Conservation (phyloP, 1,284 basidiomycete genomes). For the Microstroma glucosiphilum region DNA sequence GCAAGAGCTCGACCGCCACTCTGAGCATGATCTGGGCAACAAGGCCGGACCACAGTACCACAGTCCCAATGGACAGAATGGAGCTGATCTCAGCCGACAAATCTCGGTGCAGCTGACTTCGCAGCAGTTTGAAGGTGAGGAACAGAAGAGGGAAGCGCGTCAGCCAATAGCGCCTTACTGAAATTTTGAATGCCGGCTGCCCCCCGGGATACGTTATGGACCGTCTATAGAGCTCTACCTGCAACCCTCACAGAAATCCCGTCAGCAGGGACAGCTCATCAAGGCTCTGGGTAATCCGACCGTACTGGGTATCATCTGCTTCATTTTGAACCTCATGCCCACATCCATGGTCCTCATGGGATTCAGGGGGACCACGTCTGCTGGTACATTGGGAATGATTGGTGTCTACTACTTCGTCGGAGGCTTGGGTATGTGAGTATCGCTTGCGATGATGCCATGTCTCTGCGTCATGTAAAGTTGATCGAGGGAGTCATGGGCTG, state of each 20-base stretch:
- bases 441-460: neutral
- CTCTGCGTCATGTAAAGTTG: too few relatives aligned
- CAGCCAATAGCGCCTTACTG: too few relatives aligned
- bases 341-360: slow-evolving; percentile 31
- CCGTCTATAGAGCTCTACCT: slow-evolving; percentile 31
- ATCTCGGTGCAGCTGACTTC: slow-evolving; percentile 32
- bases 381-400: slow-evolving; percentile 23
- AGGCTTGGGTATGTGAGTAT: slow-evolving; percentile 21
- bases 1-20: neutral
- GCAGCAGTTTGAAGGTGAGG: slow-evolving; percentile 27
- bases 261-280: slow-evolving; percentile 20
- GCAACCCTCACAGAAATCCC: slow-evolving; percentile 24
- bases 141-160: too few relatives aligned
- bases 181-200: too few relatives aligned
- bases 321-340: slow-evolving; percentile 28
- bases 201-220: too few relatives aligned
- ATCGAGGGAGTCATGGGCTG: neutral
- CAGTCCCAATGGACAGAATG: slow-evolving; percentile 2
- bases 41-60: neutral
- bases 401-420: slow-evolving; percentile 26
- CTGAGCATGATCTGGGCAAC: neutral
- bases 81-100: slow-evolving; percentile 27
- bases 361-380: slow-evolving; percentile 24
- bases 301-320: slow-evolving; percentile 30
- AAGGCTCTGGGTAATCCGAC: slow-evolving; percentile 36